Evolutionary conservation across 179 eudicot genomes (phyloP), one percentile per base, ranked within the genome.

Genomic region (Gypsophila paniculata): DNA sequence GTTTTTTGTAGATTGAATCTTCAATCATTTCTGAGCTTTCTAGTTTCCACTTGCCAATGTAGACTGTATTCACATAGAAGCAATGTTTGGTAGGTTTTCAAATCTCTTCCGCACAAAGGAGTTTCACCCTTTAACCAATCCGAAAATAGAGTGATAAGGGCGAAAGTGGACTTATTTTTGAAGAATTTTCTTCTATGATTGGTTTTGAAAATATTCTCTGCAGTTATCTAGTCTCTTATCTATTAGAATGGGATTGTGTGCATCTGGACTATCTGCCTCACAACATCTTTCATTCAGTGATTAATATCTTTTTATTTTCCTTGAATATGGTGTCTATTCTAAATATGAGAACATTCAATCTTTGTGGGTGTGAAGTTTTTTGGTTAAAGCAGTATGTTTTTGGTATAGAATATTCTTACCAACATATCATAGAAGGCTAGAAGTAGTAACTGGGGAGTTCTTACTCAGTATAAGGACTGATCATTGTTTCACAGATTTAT

Each of bases 1-100:
- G 55, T 46, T 66, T 15, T 65, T 53, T 66, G 44, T 12, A 22
- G 19, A 48, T 53, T 44, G 38, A 76, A 71, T 44, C 60, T 49
- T 58, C 65, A 22, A 13, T n/a, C 38, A 5, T 53, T 63, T 46
- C 12, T 46, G 6, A 46, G 34, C 34, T 65, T 42, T 66, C 19
- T 46, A 44, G 70, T 49, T 66, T 66, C 29, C 34, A 21, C 32
- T 9, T 21, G 9, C 34, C 70, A 22, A 22, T 66, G 38, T 23
- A 65, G 69, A 65, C 69, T 42, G 1, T 36, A 38, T 39, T 21
- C 53, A 42, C 34, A 4, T 65, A n/a, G 10, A 4, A 21, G 22
- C 51, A 21, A 44, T 42, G 34, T 63, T 17, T 36, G 54, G 15
- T 22, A 13, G 69, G 54, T 53, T 17, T 46, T 62, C 12, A 62